phyloP scores from a whole-genome alignment of 1,139 yeast species.

The Candida buenavistaensis region DNA sequence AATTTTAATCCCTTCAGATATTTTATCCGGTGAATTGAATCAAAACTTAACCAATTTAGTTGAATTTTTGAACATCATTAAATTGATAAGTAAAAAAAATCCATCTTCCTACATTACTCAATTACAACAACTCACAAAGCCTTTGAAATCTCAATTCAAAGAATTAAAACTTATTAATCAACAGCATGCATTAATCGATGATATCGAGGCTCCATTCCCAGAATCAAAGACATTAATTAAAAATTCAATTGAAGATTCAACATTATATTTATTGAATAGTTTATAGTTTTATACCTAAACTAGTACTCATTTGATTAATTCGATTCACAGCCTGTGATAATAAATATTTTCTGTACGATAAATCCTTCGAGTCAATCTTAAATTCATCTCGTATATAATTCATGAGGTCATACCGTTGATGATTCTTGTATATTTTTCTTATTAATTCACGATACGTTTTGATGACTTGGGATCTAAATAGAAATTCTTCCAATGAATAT shows the following conservation, averaged over 20 bases:
- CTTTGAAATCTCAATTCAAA: conserved; percentile 16
- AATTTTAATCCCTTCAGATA: conserved; percentile 11
- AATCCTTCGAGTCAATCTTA: conserved; percentile 26
- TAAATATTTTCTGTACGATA: conserved; percentile 39
- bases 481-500: conserved; percentile 41
- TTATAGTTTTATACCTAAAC: conserved; percentile 21
- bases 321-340: conserved; percentile 34
- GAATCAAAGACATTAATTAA: too few species aligned
- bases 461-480: conserved; percentile 36
- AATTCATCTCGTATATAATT: conserved; percentile 37
- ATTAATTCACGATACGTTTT: conserved; percentile 35
- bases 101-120: conserved; percentile 9
- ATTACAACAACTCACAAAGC: conserved; percentile 9
- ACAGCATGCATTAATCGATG: conserved; percentile 18
- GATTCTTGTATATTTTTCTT: conserved; percentile 35
- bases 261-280: conserved; percentile 15
- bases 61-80: conserved; percentile 29
- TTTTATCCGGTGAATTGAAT: conserved; percentile 23
- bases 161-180: conserved; percentile 13
- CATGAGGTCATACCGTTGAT: conserved; percentile 38
- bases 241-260: conserved; percentile 18
- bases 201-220: conserved; percentile 13
- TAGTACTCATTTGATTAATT: conserved; percentile 28
- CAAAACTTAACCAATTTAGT: conserved; percentile 22
- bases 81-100: conserved; percentile 10